These are phyloP conservation scores for Lepidopterella palustris DNA, from an alignment of 495 filamentous ascomycete species.

Conservation along the genomic window DNA sequence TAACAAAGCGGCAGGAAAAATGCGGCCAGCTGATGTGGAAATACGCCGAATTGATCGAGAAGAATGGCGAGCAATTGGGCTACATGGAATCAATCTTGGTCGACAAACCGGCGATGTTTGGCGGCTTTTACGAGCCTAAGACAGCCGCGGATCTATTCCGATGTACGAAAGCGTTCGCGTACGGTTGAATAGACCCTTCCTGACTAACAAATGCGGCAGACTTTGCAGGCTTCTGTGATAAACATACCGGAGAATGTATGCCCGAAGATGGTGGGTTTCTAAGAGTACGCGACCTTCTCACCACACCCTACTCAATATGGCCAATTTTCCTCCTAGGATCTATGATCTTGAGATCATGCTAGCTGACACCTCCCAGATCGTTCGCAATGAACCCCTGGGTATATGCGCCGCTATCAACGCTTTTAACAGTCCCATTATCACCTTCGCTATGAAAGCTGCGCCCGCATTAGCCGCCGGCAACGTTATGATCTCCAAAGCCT, in stretches of 20 bases:
- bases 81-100: background rate
- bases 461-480: background rate
- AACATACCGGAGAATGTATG: background rate
- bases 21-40: background rate
- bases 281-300: background rate
- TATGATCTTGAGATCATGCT: background rate
- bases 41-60: background rate
- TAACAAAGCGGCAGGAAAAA: background rate
- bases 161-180: background rate
- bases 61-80: background rate
- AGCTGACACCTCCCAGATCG: background rate
- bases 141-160: background rate
- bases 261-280: background rate
- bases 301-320: background rate
- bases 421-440: background rate
- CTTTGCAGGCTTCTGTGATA: background rate
- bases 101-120: background rate
- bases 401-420: background rate
- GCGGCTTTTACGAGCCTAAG: background rate
- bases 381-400: background rate
- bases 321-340: background rate
- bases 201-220: background rate
- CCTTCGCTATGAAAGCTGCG: background rate
- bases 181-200: background rate
- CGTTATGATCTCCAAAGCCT: background rate